Conservation (phyloP, 257 asterid genomes). For the Fraxinus pennsylvanica region DNA sequence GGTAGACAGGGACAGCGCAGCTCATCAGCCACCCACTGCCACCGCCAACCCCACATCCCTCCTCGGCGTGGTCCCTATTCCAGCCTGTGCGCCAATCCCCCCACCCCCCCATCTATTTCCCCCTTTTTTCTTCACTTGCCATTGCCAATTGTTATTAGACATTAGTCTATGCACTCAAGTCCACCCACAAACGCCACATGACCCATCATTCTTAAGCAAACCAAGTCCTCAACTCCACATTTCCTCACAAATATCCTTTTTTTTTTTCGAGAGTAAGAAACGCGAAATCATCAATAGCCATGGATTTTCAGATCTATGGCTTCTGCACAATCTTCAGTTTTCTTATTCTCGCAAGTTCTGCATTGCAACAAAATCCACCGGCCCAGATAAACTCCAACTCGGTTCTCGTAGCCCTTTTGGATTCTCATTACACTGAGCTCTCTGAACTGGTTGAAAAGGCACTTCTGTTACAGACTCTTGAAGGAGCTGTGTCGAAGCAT, state of each 20-base stretch:
- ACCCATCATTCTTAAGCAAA: conserved; percentile 25
- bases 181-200: too few species aligned
- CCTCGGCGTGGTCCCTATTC: too few species aligned
- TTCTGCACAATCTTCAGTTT: neutral
- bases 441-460: conserved; percentile 95
- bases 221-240: conserved; percentile 24
- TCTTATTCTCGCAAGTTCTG: neutral
- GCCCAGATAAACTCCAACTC: neutral
- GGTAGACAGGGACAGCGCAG: too few species aligned
- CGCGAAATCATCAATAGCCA: neutral
- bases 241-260: too few species aligned
- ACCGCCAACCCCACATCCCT: too few species aligned
- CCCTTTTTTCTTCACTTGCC: too few species aligned
- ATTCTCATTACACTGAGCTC: conserved; percentile 15
- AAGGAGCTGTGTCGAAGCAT: conserved; percentile 70
- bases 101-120: too few species aligned
- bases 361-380: neutral
- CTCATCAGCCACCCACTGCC: too few species aligned
- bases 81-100: too few species aligned
- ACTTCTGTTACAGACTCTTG: conserved; percentile 71
- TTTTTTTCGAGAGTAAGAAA: too few species aligned
- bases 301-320: neutral
- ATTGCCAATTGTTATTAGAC: too few species aligned
- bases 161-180: too few species aligned
- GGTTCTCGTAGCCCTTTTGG: neutral